Evolutionary conservation across 768 basidiomycete species (phyloP).

Genomic region (Boletus sp.): DNA sequence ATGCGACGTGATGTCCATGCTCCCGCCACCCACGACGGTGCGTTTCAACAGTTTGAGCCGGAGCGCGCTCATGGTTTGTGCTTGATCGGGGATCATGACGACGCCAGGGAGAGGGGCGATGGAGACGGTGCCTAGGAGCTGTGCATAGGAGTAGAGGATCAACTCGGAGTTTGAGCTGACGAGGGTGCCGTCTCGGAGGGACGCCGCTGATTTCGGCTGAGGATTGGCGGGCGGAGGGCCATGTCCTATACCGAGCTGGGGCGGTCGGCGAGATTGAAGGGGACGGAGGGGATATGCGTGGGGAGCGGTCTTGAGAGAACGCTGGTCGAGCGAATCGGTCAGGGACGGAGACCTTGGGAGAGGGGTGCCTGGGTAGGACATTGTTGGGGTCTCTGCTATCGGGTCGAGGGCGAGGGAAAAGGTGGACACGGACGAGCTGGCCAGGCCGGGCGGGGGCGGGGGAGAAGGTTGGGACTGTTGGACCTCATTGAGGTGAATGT

Average conservation of each 20-base stretch:
- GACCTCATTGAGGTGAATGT: conserved; percentile 34
- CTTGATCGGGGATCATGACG: conserved; percentile 44
- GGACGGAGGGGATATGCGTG: conserved; percentile 36
- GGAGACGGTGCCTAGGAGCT: conserved; percentile 66
- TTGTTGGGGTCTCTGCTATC: conserved; percentile 43
- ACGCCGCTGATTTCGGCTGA: conserved; percentile 12
- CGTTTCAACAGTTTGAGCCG: conserved; percentile 50
- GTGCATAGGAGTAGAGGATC: conserved; percentile 83
- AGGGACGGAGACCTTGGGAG: conserved; percentile 29
- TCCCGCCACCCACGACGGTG: conserved; percentile 56
- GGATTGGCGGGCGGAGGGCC: conserved; percentile 30
- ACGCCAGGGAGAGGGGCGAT: conserved; percentile 49
- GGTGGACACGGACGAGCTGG: conserved; percentile 44
- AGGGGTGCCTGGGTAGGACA: conserved; percentile 38
- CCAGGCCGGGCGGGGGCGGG: conserved; percentile 24
- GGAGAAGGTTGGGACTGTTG: conserved; percentile 15
- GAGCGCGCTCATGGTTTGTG: conserved; percentile 43
- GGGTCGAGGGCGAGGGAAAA: conserved; percentile 50
- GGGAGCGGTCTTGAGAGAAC: conserved; percentile 25
- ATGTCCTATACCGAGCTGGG: conserved; percentile 49
- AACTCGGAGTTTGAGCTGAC: conserved; percentile 57
- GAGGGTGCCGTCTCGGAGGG: conserved; percentile 44
- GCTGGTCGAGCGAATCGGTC: conserved; percentile 27
- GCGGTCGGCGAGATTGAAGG: conserved; percentile 31
- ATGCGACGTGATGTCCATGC: conserved; percentile 70